phyloP scores from a whole-genome alignment of 1,139 yeast species.

The Yueomyces sp. region DNA sequence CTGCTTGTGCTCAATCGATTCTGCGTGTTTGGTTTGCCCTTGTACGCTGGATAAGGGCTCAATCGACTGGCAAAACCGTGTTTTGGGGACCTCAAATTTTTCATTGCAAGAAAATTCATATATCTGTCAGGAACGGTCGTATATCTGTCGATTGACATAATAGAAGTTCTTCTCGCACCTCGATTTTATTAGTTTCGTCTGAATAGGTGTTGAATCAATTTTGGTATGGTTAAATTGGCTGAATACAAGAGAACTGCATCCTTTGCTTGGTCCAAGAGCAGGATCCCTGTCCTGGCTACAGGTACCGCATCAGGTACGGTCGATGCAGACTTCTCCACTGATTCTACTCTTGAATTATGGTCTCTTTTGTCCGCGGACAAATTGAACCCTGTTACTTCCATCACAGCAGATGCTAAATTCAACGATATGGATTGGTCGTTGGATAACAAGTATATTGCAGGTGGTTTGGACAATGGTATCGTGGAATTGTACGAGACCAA shows the following conservation, averaged over 20 bases:
- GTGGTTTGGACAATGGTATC: constrained; percentile 76
- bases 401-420: constrained; percentile 45
- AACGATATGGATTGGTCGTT: constrained; percentile 82
- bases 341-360: constrained; percentile 70
- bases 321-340: constrained; percentile 73
- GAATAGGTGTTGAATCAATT: too few species aligned
- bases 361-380: constrained; percentile 39
- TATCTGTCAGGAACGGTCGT: too few species aligned
- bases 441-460: constrained; percentile 62
- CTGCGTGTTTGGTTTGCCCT: too few species aligned
- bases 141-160: too few species aligned
- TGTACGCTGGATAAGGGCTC: too few species aligned
- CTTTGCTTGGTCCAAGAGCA: constrained; percentile 85
- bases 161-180: too few species aligned
- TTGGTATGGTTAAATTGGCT: constrained; percentile 65
- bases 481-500: constrained; percentile 51
- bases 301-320: constrained; percentile 95
- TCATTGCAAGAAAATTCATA: too few species aligned
- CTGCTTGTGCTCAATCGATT: too few species aligned
- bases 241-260: constrained; percentile 82
- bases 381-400: constrained; percentile 40
- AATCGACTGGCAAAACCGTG: too few species aligned
- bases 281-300: constrained; percentile 65
- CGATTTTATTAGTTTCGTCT: too few species aligned
- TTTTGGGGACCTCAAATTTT: too few species aligned